Base-by-base conservation (phyloP, 2,329 filamentous ascomycete genomes). In the Dactylonectria macrodidyma region DNA sequence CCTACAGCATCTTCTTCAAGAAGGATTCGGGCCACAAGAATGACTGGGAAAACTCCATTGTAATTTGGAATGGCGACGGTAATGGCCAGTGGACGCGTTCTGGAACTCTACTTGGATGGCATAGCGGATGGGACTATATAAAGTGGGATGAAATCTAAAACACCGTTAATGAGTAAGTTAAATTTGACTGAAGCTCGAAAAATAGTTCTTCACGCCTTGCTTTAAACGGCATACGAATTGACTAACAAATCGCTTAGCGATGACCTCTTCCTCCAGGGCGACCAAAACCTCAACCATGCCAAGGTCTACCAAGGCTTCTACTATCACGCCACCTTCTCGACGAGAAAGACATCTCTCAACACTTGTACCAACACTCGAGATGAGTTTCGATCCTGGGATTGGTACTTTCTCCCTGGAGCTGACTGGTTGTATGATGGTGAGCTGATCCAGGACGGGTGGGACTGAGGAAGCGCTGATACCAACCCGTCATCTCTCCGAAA, bases 1-100 rank as follows among this genome's bases (percentile, higher is more conserved):
- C 71, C 11, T 75, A 74, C 59, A 73, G 72, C 33, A 69, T 74
- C 22, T 75, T 74, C 62, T 75, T 74, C 61, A 73, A 74, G 65
- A 75, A 74, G 50, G 71, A 75, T 26, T 72, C 73, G 4, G 73
- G 73, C 46, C 71, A 75, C 50, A 75, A 67, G 61, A 73, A 69
- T 36, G 73, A 75, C 41, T 74, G 72, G 73, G 73, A 75, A 36
- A 71, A 68, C 52, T 71, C 66, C 16, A 70, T 75, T 14, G 62
- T 75, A 30, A 69, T 64, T 22, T 75, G 72, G 60, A 67, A 62
- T 12, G 64, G 34, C 3, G 71, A 69, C 12, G 70, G 69, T 3
- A 64, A 63, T 11, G 71, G 68, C 22, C 54, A 64, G 51, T 65
- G 62, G 65, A 57, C 51, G 70, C 66, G 59, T 19, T 55, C 38